Conservation (phyloP, 1,284 basidiomycete species). For the Cutaneotrichosporon sp. region DNA sequence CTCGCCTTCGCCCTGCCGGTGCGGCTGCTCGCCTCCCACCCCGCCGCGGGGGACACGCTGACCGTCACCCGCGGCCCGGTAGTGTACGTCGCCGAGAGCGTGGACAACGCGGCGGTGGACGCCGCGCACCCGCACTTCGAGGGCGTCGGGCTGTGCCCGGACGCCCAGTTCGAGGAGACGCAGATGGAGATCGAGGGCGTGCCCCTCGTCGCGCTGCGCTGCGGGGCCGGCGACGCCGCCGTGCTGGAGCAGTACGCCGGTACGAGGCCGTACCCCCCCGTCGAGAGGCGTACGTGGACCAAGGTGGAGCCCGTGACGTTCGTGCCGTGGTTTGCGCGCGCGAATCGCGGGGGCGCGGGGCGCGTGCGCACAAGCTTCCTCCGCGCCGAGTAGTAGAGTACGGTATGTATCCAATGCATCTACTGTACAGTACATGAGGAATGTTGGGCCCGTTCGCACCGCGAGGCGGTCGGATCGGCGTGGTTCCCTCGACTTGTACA, state of each 20-base stretch:
- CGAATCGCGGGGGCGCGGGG: slow-evolving; percentile 36
- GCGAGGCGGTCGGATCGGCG: no score
- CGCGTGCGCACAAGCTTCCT: slow-evolving; percentile 33
- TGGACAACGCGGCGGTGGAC: slow-evolving; percentile 35
- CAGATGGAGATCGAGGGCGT: slow-evolving; percentile 30
- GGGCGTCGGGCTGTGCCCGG: slow-evolving; percentile 27
- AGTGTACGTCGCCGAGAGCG: slow-evolving; percentile 39
- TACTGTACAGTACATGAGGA: no score
- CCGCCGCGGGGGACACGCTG: slow-evolving; percentile 32
- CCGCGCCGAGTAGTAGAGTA: slow-evolving; percentile 14
- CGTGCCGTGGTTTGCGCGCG: slow-evolving; percentile 43
- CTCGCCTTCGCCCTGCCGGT: slow-evolving; percentile 34
- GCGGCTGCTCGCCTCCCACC: slow-evolving; percentile 34
- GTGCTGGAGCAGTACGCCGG: slow-evolving; percentile 13
- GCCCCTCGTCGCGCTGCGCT: slow-evolving; percentile 28
- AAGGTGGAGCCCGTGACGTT: slow-evolving; percentile 23
- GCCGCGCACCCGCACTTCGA: slow-evolving; percentile 32
- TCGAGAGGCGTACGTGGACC: slow-evolving; percentile 18
- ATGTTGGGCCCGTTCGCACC: no score
- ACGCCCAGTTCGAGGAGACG: slow-evolving; percentile 26
- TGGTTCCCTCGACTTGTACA: no score
- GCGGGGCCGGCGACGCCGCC: slow-evolving; percentile 9
- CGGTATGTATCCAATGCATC: no score
- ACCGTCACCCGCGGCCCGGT: slow-evolving; percentile 41
- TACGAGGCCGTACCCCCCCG: slow-evolving; percentile 1